phyloP scores from a whole-genome alignment of 2,329 filamentous ascomycete genomes.

The Calonectria multiphialidica region DNA sequence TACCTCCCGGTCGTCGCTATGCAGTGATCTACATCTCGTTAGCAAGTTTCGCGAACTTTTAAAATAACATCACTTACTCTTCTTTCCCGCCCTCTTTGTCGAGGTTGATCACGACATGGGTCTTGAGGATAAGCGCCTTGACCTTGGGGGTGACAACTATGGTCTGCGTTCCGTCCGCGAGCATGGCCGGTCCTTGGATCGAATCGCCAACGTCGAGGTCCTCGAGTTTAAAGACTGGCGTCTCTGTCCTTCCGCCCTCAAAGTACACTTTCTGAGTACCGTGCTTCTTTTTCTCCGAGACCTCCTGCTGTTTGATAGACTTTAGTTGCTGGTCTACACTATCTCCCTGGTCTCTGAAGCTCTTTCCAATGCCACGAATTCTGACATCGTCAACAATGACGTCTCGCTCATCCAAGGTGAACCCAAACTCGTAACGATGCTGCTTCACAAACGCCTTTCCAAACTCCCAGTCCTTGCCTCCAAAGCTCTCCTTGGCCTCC shows the following conservation, averaged over 20 bases:
- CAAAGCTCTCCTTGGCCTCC: constrained; percentile 70
- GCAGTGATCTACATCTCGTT: constrained; percentile 3
- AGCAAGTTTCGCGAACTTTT: not conserved
- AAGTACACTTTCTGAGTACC: constrained; percentile 83
- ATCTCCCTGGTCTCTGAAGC: constrained; percentile 82
- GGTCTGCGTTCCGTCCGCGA: constrained; percentile 90
- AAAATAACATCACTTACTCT: constrained; percentile 41
- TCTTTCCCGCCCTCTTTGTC: constrained; percentile 64
- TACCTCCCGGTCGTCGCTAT: constrained; percentile 58
- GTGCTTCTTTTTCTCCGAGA: constrained; percentile 71
- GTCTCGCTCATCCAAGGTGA: constrained; percentile 85
- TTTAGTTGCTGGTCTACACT: constrained; percentile 88
- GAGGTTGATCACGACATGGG: constrained; percentile 90
- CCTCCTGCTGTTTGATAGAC: constrained; percentile 71
- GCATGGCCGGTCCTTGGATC: constrained; percentile 84
- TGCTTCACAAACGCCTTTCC: constrained; percentile 87
- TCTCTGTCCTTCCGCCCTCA: constrained; percentile 81
- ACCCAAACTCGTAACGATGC: constrained; percentile 93
- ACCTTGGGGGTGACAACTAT: constrained; percentile 88
- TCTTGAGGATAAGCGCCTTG: constrained; percentile 82
- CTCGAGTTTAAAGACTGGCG: constrained; percentile 85
- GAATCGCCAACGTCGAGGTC: constrained; percentile 79
- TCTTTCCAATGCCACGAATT: constrained; percentile 89
- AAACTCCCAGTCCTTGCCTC: constrained; percentile 82
- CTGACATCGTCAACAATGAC: constrained; percentile 93